Percentiles rank a stretch among this genome's conserved stretches.
Evolutionary conservation across 1,284 basidiomycete genomes (phyloP).

Genomic region (Microbotryum violaceum): DNA sequence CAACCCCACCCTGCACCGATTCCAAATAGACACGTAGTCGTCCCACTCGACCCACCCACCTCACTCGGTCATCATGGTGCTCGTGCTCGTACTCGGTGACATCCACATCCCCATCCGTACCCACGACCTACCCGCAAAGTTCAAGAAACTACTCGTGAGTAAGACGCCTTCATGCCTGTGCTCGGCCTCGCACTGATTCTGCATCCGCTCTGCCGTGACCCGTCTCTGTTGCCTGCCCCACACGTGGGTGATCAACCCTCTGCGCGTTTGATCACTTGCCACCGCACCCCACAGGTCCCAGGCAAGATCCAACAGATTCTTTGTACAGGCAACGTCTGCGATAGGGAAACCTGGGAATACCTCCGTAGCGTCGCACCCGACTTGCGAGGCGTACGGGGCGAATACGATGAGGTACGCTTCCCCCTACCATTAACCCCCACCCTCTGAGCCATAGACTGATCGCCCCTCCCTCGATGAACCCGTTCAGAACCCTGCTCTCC

Average conservation of each 20-base stretch:
- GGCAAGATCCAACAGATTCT: constrained; percentile 98
- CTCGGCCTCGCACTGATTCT: too few relatives aligned
- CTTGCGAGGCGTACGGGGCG: constrained; percentile 83
- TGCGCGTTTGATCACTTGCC: too few relatives aligned
- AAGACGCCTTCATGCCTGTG: background rate
- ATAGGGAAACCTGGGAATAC: constrained; percentile 95
- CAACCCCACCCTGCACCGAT: too few relatives aligned
- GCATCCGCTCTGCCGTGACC: background rate
- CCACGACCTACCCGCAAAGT: constrained; percentile 88
- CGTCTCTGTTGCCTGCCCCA: background rate
- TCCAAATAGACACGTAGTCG: too few relatives aligned
- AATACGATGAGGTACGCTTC: constrained; percentile 69
- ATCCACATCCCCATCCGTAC: constrained; percentile 77
- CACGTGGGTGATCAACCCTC: background rate
- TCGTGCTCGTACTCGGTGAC: constrained; percentile 89
- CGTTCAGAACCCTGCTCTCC: constrained; percentile 59
- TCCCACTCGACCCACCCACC: too few relatives aligned
- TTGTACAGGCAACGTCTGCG: constrained; percentile 95
- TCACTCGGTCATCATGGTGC: constrained; percentile 47
- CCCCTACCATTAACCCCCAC: too few relatives aligned
- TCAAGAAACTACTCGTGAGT: constrained; percentile 83
- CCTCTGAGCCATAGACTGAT: too few relatives aligned
- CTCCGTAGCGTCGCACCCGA: constrained; percentile 94
- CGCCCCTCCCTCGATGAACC: background rate
- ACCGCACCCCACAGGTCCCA: constrained; percentile 48